Percentiles rank a stretch among this genome's conserved stretches.
Evolutionary conservation across 345 rosid species (phyloP).

Genomic region (Physaria fendleri): DNA sequence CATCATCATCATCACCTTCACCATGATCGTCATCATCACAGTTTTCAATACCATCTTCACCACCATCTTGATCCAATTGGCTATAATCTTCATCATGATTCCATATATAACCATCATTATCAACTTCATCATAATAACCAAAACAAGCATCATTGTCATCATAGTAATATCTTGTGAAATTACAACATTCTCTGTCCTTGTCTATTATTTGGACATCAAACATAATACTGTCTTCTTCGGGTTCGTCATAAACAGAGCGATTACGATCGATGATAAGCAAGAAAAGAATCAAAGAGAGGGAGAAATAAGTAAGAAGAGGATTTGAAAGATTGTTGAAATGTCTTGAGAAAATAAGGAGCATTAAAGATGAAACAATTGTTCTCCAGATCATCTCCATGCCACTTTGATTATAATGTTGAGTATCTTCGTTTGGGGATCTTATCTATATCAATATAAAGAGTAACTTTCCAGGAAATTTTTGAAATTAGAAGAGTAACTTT

Average conservation of each 20-base stretch:
- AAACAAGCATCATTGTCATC: slow-evolving; percentile 11
- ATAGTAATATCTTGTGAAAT: slow-evolving; percentile 11
- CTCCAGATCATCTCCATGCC: slow-evolving; percentile 19
- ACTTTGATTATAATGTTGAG: slow-evolving; percentile 6
- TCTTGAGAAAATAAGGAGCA: slow-evolving; percentile 18
- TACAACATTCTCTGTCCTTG: slow-evolving; percentile 2
- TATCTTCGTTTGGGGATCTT: not conserved
- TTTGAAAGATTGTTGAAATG: slow-evolving; percentile 2
- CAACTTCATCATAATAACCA: slow-evolving; percentile 19
- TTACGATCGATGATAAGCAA: slow-evolving; percentile 7
- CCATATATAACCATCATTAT: slow-evolving; percentile 15
- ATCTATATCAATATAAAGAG: slow-evolving; percentile 20
- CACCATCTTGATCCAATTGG: slow-evolving; percentile 12
- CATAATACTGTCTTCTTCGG: not conserved
- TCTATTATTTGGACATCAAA: not conserved
- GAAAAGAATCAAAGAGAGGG: slow-evolving; percentile 10
- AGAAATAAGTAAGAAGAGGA: slow-evolving; percentile 6
- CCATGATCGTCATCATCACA: slow-evolving; percentile 6
- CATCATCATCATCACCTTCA: slow-evolving; percentile 5
- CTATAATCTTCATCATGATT: slow-evolving; percentile 16
- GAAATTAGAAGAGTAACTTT: slow-evolving; percentile 11
- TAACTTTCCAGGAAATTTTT: slow-evolving; percentile 16
- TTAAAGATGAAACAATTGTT: slow-evolving; percentile 4
- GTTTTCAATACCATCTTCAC: slow-evolving; percentile 15
- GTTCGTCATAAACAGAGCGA: not conserved